Evolutionary conservation across 1,284 basidiomycete genomes (phyloP).

Genomic region (Stygiomarasmius scandens): DNA sequence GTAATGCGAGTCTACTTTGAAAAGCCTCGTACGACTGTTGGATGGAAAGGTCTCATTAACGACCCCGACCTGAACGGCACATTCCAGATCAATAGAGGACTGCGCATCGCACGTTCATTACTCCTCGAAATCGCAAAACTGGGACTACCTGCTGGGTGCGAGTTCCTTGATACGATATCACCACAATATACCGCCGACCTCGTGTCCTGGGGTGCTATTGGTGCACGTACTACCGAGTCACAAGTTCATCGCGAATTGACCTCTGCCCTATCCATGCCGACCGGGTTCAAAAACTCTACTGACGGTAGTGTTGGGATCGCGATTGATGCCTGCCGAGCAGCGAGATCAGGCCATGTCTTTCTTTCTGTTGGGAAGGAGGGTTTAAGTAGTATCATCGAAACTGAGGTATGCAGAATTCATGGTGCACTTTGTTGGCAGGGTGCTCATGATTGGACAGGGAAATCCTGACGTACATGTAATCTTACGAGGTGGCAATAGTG

Average conservation of each 20-base stretch:
- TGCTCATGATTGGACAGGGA: slow-evolving; percentile 46
- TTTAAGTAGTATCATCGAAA: slow-evolving; percentile 89
- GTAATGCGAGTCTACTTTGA: slow-evolving; percentile 98
- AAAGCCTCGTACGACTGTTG: slow-evolving; percentile 94
- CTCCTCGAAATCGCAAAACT: slow-evolving; percentile 87
- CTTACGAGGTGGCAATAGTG: slow-evolving; percentile 82
- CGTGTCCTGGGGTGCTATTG: slow-evolving; percentile 97
- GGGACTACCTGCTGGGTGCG: slow-evolving; percentile 86
- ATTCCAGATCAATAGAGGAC: slow-evolving; percentile 96
- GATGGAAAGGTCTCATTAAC: slow-evolving; percentile 99
- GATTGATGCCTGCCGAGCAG: slow-evolving; percentile 90
- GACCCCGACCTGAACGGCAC: slow-evolving; percentile 85
- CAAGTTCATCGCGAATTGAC: slow-evolving; percentile 92
- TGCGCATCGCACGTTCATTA: slow-evolving; percentile 88
- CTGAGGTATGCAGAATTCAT: slow-evolving; percentile 50
- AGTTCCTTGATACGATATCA: slow-evolving; percentile 83
- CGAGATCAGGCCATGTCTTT: slow-evolving; percentile 88
- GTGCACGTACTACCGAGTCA: slow-evolving; percentile 94
- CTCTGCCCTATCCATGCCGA: slow-evolving; percentile 88
- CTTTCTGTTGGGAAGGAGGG: slow-evolving; percentile 93
- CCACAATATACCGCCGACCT: slow-evolving; percentile 97
- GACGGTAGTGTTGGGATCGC: slow-evolving; percentile 82
- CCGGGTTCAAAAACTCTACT: slow-evolving; percentile 81
- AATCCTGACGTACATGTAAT: slow-evolving; percentile 93
- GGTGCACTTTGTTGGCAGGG: neutral